Base-by-base conservation (phyloP, 78 protist species). In the Pelomyxa schiedti region DNA sequence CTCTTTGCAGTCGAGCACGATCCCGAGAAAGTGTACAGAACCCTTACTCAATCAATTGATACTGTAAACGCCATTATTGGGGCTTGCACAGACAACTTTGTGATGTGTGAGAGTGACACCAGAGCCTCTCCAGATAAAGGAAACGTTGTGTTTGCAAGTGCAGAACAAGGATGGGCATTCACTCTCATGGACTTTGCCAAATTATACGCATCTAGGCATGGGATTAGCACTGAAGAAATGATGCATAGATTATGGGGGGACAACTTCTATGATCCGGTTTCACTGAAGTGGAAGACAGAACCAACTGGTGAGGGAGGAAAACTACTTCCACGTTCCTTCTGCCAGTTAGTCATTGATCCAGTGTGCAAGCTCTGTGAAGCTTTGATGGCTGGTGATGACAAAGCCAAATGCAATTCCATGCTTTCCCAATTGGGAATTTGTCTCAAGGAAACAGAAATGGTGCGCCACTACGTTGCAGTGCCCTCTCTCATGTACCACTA, bases 161-260 rank as follows among this genome's bases (percentile, higher is more conserved):
- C 58, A 16, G 32, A 16, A 16, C 32, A 16, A 16, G 32, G 93
- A 6, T 92, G 89, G 92, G 94, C 77, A 22, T 91, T 87, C 88
- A 53, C 93, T 9, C 29, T 91, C 9, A 39, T 6, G 5, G 30
- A 7, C 22, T 78, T 63, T 8, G 92, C 90, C 6, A 24, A 8
- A 5, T 26, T 86, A 39, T 79, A 86, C 8, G 90, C 88, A 6
- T 26, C 39, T 9, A 79, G 43, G 28, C 40, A 72, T 28, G 90
- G 90, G 47, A 1, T 73, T 16, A 26, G 58, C 9, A 43, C 8
- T n/a, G 79, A 39, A 0, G 38, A 53, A 29, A 3, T 88, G 32
- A 1, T 30, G 0, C 24, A 36, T 37, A 7, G 2, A 3, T 71
- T 90, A 7, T 90, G 94, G 94, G 92, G 94, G 30, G 78, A 88